A percentile compares a stretch with the other conserved stretches of the same genome.
Conservation (phyloP, 1,284 basidiomycete species). For the Mixia osmundae region DNA sequence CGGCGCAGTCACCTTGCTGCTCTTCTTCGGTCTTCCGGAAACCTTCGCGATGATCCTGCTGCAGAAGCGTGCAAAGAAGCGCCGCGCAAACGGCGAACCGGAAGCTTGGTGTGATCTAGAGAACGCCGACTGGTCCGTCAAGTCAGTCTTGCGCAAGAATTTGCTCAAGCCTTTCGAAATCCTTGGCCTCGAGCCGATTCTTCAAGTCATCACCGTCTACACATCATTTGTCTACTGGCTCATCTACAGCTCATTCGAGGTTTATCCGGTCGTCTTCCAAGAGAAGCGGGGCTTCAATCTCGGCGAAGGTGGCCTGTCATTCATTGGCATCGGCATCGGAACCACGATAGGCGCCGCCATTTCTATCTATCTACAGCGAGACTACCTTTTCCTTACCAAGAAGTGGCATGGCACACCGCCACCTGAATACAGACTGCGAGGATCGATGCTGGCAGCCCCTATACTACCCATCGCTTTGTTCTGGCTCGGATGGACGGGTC, state of each 20-base stretch:
- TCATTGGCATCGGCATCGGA: conserved; percentile 11
- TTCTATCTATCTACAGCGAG: conserved; percentile 5
- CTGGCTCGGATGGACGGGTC: conserved; percentile 10
- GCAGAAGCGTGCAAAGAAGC: conserved; percentile 12
- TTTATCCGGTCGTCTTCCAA: not conserved
- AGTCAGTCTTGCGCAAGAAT: conserved; percentile 18
- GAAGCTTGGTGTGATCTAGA: conserved; percentile 17
- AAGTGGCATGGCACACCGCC: no score
- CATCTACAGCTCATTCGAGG: not conserved
- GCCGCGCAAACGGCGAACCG: conserved; percentile 18
- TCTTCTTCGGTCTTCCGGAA: conserved; percentile 13
- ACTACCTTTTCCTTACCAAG: no score
- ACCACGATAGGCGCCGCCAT: conserved; percentile 4
- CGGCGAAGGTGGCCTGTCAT: conserved; percentile 10
- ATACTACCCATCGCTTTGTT: conserved; percentile 36
- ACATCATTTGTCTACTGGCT: conserved; percentile 3
- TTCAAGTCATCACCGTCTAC: conserved; percentile 11
- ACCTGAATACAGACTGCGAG: conserved; percentile 36
- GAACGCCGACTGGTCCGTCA: conserved; percentile 19
- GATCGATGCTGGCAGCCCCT: conserved; percentile 45
- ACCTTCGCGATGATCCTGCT: conserved; percentile 16
- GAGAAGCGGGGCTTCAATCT: conserved; percentile 3
- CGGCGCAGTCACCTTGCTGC: conserved; percentile 26
- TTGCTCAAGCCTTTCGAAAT: conserved; percentile 18
- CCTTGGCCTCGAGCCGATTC: conserved; percentile 12